Base-by-base conservation (phyloP, 129 eudicot species). In the Arctium minus region DNA sequence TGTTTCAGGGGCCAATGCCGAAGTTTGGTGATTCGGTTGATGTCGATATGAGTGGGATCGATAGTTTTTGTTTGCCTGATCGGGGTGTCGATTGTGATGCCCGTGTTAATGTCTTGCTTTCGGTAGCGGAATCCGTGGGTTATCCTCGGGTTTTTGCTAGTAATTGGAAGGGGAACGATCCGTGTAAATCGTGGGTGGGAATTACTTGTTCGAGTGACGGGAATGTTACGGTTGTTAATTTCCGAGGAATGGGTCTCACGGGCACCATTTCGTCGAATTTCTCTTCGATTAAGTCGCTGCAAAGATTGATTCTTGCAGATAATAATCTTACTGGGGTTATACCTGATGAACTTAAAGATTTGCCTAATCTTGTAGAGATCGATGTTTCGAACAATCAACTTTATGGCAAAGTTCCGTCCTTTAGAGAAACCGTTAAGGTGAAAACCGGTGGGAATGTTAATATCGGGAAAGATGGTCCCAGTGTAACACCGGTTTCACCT, bases 101-200 rank as follows among this genome's bases (percentile, higher is more conserved):
- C 0, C 92, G 89, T 78, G 98, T 93, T 79, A 89, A 33, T 79
- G 8, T 62, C 68, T 42, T 84, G 80, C 79, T 91, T 88, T 87
- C 92, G 1, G 88, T 90, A 2, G 85, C 89, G 15, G 92, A 86
- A 9, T 93, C 93, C 71, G 89, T 96, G 27, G 96, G 90, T 71
- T 96, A 91, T 70, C 98, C 99, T 2, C 44, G 74, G 0, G 80
- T 78, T 84, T 90, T 96, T 75, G 93, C 90, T 39, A 78, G 75
- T 32, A 90, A 92, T 1, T 96, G 99, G 99, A 81, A 92, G 0
- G 97, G 96, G 29, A 93, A 96, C 68, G 77, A 91, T 69, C 99
- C 98, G 0, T 96, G 98, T 88, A 73, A 80, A 76, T 84, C 82
- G 30, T 96, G 99, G 99, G 72, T 90, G 79, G 99, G 99, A 39